Conservation (phyloP, 495 filamentous ascomycete genomes). For the Talaromyces stipitatus region DNA sequence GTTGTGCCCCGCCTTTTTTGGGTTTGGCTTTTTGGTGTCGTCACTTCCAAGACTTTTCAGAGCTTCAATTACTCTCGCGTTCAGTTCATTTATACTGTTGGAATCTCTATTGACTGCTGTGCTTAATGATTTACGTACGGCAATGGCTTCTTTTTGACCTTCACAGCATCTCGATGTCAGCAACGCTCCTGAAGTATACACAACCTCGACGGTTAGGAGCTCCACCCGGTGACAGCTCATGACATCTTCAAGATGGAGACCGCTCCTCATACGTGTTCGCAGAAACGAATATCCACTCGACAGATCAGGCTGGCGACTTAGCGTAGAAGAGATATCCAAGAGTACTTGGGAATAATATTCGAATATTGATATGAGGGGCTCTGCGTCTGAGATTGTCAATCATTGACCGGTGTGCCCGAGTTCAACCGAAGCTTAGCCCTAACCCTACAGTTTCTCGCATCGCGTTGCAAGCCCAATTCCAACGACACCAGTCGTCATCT, state of each 20-base stretch:
- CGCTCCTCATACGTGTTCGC: background rate
- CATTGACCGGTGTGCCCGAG: background rate
- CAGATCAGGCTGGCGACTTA: no score
- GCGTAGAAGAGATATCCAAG: background rate
- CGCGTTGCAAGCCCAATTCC: no score
- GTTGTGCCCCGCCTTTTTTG: background rate
- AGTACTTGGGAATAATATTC: background rate
- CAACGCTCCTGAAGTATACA: background rate
- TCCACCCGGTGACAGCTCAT: background rate
- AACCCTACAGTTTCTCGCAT: no score
- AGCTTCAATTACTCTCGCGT: background rate
- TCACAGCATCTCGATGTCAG: background rate
- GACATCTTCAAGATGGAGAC: background rate
- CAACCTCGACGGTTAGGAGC: background rate
- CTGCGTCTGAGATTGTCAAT: background rate
- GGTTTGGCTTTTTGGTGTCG: background rate
- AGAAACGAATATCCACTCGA: background rate
- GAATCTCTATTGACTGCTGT: background rate
- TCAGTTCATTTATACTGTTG: background rate
- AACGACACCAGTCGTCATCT: background rate
- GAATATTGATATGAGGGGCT: background rate
- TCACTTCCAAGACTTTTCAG: background rate
- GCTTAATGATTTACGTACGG: background rate
- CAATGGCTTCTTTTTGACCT: background rate
- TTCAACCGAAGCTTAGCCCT: background rate